Base-by-base conservation (phyloP, 257 asterid genomes). In the Hygrophila difformis region DNA sequence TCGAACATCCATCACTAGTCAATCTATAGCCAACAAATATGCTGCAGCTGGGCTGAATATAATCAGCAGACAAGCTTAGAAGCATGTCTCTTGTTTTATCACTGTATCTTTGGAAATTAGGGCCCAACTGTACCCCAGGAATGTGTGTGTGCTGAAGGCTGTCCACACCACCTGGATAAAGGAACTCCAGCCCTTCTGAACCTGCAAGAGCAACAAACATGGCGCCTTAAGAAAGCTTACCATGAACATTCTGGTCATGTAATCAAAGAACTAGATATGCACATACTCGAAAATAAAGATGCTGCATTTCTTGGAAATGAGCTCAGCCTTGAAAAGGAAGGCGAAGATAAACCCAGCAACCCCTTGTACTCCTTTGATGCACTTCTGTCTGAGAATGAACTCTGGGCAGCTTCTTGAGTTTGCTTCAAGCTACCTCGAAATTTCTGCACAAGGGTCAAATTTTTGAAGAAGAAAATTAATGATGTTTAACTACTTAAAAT, bases 1-100 rank as follows among this genome's bases (percentile, higher is more conserved):
- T 56, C 1, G 69, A 63, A 47, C 57, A 79, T 18, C 82, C 78
- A 53, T 68, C 72, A 19, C 52, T 60, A 13, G 76, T 41, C 21
- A 80, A 35, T 53, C 78, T 72, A 35, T 70, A 69, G 10, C 94
- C 93, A 6, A 75, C 62, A 31, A 72, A 84, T 9, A 36, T 65
- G 18, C 59, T 17, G 19, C 39, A 13, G 12, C 39, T 21, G 5
- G 62, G 28, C 15, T 12, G 36, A 26, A 44, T 14, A 16, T 13
- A 18, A 8, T 23, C 42, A 12, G 16, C 14, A 0, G 65, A 52
- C 38, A 62, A 16, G 12, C 51, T 31, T 20, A 61, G 29, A 38
- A 65, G 69, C 61, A 67, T 35, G 72, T 65, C 67, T 57, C 61
- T 70, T 16, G 28, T 72, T 49, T 53, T 56, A 61, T 66, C 76